Evolutionary conservation across 805 yeast species (phyloP).

Genomic region (Barnettozyma californica): DNA sequence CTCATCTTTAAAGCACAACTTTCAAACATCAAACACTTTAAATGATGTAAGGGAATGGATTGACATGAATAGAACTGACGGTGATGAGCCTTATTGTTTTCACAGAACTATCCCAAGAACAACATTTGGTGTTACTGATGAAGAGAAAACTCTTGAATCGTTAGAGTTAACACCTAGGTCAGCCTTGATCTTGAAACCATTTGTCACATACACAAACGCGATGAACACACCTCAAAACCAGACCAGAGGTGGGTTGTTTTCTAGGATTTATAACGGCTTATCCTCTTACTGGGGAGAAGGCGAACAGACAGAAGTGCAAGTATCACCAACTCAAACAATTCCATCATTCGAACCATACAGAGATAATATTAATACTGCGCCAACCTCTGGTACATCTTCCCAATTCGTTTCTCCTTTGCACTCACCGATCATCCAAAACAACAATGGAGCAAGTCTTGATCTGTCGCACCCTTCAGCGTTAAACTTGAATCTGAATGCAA

Average conservation of each 20-base stretch:
- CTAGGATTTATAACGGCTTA: conserved; percentile 29
- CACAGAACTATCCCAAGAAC: conserved; percentile 55
- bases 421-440: conserved; percentile 14
- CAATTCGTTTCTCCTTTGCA: conserved; percentile 27
- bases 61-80: conserved; percentile 44
- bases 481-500: conserved; percentile 19
- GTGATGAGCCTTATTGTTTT: conserved; percentile 38
- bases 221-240: conserved; percentile 18
- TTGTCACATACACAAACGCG: conserved; percentile 28
- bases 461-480: conserved; percentile 21
- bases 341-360: conserved; percentile 7
- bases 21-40: conserved; percentile 41
- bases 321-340: background rate
- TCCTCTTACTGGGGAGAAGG: conserved; percentile 29
- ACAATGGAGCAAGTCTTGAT: conserved; percentile 7
- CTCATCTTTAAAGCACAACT: conserved; percentile 45
- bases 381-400: conserved; percentile 17
- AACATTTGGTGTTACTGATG: conserved; percentile 59
- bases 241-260: conserved; percentile 24
- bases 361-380: conserved; percentile 5
- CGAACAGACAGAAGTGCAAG: background rate
- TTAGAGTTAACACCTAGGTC: conserved; percentile 69
- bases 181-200: conserved; percentile 67
- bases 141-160: conserved; percentile 44
- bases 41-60: conserved; percentile 58